Conservation (phyloP, 805 yeast genomes). For the Candida anglica region DNA sequence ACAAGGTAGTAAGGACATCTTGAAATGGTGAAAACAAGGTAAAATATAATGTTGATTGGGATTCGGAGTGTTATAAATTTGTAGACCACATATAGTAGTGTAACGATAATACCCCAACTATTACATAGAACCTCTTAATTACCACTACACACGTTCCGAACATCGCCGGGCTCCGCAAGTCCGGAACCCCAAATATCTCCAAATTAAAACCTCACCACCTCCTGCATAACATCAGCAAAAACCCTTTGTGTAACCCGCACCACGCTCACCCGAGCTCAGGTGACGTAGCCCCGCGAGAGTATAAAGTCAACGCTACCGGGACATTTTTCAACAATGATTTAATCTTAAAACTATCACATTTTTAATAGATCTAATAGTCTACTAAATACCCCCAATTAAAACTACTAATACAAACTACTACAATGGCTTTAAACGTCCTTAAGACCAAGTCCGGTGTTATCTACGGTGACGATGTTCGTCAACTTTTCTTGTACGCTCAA, state of each 20-base stretch:
- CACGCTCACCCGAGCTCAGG: slow-evolving; percentile 5
- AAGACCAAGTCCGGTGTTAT: slow-evolving; percentile 87
- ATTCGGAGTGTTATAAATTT: no score
- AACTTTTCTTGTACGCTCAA: slow-evolving; percentile 88
- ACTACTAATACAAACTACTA: slow-evolving; percentile 1
- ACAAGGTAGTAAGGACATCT: no score
- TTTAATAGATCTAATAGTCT: background rate
- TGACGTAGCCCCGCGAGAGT: slow-evolving; percentile 3
- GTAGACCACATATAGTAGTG: no score
- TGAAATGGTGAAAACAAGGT: no score
- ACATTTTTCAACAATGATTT: background rate
- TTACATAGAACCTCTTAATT: no score
- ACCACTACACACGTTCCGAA: no score
- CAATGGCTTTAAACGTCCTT: slow-evolving; percentile 7
- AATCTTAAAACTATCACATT: background rate
- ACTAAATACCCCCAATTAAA: slow-evolving; percentile 1
- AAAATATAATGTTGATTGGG: no score
- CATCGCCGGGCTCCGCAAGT: slow-evolving; percentile 4
- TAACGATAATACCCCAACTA: no score
- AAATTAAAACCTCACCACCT: no score
- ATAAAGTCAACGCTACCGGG: background rate
- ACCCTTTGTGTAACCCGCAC: no score
- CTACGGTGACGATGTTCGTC: slow-evolving; percentile 94
- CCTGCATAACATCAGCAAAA: no score
- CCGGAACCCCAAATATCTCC: no score